Evolutionary conservation across 768 basidiomycete species (phyloP).

Genomic region (Chlorophyllum brunneum): DNA sequence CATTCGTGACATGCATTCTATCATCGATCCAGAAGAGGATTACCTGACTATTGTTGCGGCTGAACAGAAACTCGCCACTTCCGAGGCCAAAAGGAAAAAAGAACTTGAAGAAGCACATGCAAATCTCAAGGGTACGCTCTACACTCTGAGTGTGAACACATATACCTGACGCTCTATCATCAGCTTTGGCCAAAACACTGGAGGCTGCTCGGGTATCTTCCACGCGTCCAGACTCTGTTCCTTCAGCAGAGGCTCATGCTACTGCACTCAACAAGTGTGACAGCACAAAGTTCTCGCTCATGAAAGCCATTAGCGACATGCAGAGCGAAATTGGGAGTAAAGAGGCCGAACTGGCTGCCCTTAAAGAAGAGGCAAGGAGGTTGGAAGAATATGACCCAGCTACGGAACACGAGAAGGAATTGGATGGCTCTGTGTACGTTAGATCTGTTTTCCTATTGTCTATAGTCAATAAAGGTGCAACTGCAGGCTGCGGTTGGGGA

Average conservation of each 20-base stretch:
- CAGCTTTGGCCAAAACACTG: slow-evolving; percentile 60
- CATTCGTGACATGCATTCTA: slow-evolving; percentile 63
- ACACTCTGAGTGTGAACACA: too few relatives aligned
- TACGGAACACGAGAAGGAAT: slow-evolving; percentile 61
- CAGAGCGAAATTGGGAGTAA: slow-evolving; percentile 62
- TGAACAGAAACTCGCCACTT: slow-evolving; percentile 62
- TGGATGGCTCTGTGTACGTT: slow-evolving; percentile 67
- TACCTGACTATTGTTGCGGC: slow-evolving; percentile 71
- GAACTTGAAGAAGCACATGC: slow-evolving; percentile 66
- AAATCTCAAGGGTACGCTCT: slow-evolving; percentile 53
- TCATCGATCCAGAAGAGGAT: slow-evolving; percentile 79
- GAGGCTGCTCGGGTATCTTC: slow-evolving; percentile 72
- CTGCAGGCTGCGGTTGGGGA: slow-evolving; percentile 56
- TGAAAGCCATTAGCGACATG: slow-evolving; percentile 71
- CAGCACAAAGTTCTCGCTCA: slow-evolving; percentile 54
- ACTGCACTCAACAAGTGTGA: slow-evolving; percentile 64
- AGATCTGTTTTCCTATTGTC: not conserved
- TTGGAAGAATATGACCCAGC: slow-evolving; percentile 73
- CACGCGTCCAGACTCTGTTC: slow-evolving; percentile 64
- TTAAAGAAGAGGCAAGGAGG: slow-evolving; percentile 59
- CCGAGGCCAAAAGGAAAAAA: slow-evolving; percentile 55
- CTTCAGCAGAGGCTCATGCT: slow-evolving; percentile 60
- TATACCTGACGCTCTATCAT: not conserved
- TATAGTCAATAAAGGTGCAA: slow-evolving; percentile 8
- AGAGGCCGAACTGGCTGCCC: slow-evolving; percentile 63